These are phyloP conservation scores for Aspergillus ruber DNA, from an alignment of 2,329 filamentous ascomycete genomes.

Conservation along the genomic window DNA sequence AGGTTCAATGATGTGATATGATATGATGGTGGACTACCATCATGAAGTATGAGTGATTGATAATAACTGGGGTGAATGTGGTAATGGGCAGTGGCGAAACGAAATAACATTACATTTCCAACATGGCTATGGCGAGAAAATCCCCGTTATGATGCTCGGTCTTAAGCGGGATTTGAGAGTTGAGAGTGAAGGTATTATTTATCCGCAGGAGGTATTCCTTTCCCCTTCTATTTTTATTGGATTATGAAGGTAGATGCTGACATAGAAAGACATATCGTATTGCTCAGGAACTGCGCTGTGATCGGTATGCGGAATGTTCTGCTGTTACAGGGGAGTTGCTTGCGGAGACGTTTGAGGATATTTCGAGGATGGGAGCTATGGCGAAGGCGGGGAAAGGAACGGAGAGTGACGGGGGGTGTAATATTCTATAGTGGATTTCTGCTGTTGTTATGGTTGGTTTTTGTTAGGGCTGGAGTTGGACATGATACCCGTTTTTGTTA, in stretches of 20 bases:
- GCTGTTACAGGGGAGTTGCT: conserved; percentile 56
- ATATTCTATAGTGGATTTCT: conserved; percentile 29
- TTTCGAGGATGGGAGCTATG: conserved; percentile 52
- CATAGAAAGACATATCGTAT: conserved; percentile 46
- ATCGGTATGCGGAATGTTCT: conserved; percentile 58
- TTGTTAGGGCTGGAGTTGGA: no score
- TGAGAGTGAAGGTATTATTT: conserved; percentile 39
- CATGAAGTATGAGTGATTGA: background rate
- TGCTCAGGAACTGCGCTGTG: conserved; percentile 55
- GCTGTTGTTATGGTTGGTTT: no score
- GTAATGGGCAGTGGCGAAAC: conserved; percentile 36
- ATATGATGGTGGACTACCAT: no score
- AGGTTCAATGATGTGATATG: no score
- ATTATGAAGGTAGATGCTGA: background rate
- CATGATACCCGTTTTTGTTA: no score
- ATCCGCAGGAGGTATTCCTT: conserved; percentile 35
- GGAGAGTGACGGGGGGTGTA: conserved; percentile 40
- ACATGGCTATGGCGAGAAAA: conserved; percentile 33
- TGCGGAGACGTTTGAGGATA: conserved; percentile 54
- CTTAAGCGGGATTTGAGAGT: conserved; percentile 52
- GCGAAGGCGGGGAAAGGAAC: conserved; percentile 51
- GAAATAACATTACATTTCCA: conserved; percentile 47
- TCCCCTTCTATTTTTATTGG: conserved; percentile 13
- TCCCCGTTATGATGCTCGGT: conserved; percentile 55
- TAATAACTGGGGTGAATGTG: background rate